Evolutionary conservation across 208 protist genomes (phyloP).

Genomic region (Vickermania ingenoplastis): DNA sequence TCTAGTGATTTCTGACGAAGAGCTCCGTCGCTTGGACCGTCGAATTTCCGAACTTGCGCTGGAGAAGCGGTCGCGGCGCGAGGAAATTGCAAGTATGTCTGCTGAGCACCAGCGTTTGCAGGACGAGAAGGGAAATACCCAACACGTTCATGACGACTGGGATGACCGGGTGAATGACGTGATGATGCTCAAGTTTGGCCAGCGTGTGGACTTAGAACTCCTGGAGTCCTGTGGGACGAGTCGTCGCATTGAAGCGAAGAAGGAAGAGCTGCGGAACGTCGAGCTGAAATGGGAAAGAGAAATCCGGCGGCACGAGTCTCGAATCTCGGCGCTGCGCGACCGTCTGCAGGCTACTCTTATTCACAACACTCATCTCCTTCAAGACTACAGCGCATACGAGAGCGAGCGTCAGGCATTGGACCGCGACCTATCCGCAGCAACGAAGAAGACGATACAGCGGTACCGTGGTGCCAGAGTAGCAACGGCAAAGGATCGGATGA

Average conservation of each 20-base stretch:
- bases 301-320: conserved; percentile 48
- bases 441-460: conserved; percentile 60
- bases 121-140: conserved; percentile 54
- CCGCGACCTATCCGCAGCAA: conserved; percentile 48
- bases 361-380: conserved; percentile 83
- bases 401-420: conserved; percentile 71
- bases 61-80: conserved; percentile 53
- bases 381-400: conserved; percentile 76
- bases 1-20: conserved; percentile 64
- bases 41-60: conserved; percentile 74
- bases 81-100: conserved; percentile 41
- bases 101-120: conserved; percentile 57
- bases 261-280: conserved; percentile 75
- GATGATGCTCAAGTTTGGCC: conserved; percentile 94
- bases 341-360: conserved; percentile 48
- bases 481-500: conserved; percentile 64
- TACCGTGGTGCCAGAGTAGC: conserved; percentile 62
- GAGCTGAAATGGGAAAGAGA: conserved; percentile 72
- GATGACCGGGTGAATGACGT: conserved; percentile 86
- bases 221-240: conserved; percentile 82
- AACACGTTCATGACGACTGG: conserved; percentile 64
- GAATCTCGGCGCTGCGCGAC: conserved; percentile 59
- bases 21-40: conserved; percentile 43
- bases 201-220: conserved; percentile 88
- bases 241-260: conserved; percentile 82